Base-by-base conservation (phyloP, 176 grass and related monocot species). In the Oryza longistaminata region DNA sequence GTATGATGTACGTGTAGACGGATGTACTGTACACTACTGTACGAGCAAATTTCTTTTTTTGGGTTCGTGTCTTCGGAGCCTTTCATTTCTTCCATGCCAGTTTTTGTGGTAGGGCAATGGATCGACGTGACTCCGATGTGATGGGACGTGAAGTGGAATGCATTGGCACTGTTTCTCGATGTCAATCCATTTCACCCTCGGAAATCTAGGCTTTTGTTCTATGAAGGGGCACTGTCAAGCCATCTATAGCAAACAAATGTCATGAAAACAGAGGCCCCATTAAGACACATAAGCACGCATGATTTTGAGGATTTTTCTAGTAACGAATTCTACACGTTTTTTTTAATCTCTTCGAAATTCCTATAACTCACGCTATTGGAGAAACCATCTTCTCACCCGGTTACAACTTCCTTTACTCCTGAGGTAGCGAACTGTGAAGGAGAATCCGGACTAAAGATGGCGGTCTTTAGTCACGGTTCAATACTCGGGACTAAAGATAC, bases 101-200 rank as follows among this genome's bases (percentile, higher is more conserved):
- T 27, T 62, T 77, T 66, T 40, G 21, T 9, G 31, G 50, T 0
- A 27, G 70, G 77, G 22, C 52, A 82, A 82, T 52, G 40, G 29
- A 31, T 31, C 29, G 29, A 31, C 11, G 69, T 37, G 21, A 39
- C 77, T 26, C 39, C 21, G n/a, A n/a, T n/a, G n/a, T 26, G 67
- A 86, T 73, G 8, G 50, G 73, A 82, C 83, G 44, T 82, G 19
- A 73, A 72, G 17, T 29, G 62, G 53, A 49, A 39, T 35, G 77
- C 27, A 22, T 29, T 55, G n/a, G 0, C n/a, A 78, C 26, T 75
- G 31, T 69, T 89, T 68, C 87, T 84, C 50, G 50, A 61, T 81
- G 22, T 26, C 31, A 42, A 11, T 64, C 5, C 24, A 3, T 39
- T 9, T 70, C 29, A 66, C 29, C 22, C 50, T 77, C 24, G 15